Evolutionary conservation across 2,329 filamentous ascomycete genomes (phyloP).

Genomic region (Neospermospora avenae): DNA sequence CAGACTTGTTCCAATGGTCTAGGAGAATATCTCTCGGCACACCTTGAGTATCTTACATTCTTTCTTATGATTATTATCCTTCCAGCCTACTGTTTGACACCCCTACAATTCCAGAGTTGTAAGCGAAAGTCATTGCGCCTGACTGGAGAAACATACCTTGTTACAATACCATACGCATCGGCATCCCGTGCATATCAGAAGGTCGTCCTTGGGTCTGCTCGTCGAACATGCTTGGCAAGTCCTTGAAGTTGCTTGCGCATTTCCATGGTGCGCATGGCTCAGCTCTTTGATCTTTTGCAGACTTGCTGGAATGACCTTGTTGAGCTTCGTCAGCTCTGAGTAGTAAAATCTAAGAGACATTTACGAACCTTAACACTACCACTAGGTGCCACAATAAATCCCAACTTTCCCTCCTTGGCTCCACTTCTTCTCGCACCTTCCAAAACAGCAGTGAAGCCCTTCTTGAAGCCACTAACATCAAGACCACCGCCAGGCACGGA

Average conservation of each 20-base stretch:
- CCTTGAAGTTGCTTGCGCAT: not conserved
- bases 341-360: not conserved
- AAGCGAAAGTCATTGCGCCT: not conserved
- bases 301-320: conserved; percentile 29
- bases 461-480: conserved; percentile 27
- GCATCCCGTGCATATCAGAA: conserved; percentile 31
- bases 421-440: conserved; percentile 22
- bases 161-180: conserved; percentile 32
- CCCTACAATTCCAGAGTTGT: conserved; percentile 14
- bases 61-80: conserved; percentile 27
- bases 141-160: conserved; percentile 25
- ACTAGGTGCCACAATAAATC: conserved; percentile 23
- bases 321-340: too few species aligned
- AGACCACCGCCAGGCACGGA: conserved; percentile 19
- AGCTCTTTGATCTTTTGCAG: conserved; percentile 25
- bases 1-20: not conserved
- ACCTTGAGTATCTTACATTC: conserved; percentile 31
- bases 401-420: conserved; percentile 27
- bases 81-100: conserved; percentile 31
- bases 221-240: conserved; percentile 28
- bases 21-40: conserved; percentile 7
- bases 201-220: conserved; percentile 8
- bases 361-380: conserved; percentile 17
- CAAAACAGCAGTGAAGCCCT: conserved; percentile 24
- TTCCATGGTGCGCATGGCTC: not conserved